These are phyloP conservation scores for Vanrija sp. DNA, from an alignment of 1,284 basidiomycete species.

Conservation along the genomic window DNA sequence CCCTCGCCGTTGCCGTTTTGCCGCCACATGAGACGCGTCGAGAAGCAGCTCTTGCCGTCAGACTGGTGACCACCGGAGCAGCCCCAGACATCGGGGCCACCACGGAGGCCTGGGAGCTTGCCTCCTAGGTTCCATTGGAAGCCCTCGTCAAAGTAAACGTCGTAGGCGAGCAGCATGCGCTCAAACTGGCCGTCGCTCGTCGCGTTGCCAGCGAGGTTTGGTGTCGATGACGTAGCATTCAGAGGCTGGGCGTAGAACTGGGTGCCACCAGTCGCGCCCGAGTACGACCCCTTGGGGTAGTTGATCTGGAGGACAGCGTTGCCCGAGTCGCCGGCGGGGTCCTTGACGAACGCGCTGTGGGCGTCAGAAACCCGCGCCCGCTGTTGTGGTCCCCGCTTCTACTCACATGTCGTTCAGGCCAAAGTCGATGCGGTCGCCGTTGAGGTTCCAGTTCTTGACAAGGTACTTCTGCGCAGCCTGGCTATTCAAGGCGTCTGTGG, in stretches of 20 bases:
- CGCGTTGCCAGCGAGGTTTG: constrained; percentile 11
- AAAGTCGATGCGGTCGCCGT: constrained; percentile 29
- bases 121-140: constrained; percentile 43
- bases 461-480: constrained; percentile 26
- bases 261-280: constrained; percentile 44
- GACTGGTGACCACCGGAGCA: constrained; percentile 48
- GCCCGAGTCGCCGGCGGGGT: constrained; percentile 23
- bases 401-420: constrained; percentile 33
- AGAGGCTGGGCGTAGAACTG: constrained; percentile 46
- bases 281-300: constrained; percentile 47
- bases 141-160: constrained; percentile 38
- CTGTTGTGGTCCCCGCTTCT: not conserved
- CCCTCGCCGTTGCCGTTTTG: constrained; percentile 41
- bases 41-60: constrained; percentile 46
- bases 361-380: not conserved
- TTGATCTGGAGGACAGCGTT: constrained; percentile 38
- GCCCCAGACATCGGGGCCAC: constrained; percentile 38
- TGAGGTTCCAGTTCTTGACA: constrained; percentile 32
- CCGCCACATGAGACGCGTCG: constrained; percentile 50
- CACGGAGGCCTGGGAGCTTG: constrained; percentile 49
- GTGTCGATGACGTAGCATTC: constrained; percentile 13
- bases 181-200: constrained; percentile 36
- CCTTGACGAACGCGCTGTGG: constrained; percentile 30
- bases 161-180: constrained; percentile 41
- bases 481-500: constrained; percentile 21